These are phyloP conservation scores for Dittrichia graveolens DNA, from an alignment of 129 eudicot genomes.

Conservation along the genomic window DNA sequence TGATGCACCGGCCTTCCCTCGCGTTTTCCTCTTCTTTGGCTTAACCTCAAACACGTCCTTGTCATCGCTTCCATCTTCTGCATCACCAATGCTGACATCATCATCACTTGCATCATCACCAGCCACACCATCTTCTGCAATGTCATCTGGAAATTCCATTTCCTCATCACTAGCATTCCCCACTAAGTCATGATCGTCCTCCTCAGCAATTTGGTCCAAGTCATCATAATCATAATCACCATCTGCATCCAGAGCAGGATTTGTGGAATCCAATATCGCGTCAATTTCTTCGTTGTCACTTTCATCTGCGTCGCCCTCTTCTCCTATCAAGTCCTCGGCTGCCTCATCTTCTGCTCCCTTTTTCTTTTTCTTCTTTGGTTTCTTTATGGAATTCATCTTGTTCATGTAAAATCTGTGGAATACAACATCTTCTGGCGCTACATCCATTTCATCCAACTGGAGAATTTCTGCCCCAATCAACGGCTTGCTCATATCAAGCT, in stretches of 20 bases:
- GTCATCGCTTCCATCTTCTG: constrained; percentile 63
- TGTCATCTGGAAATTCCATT: constrained; percentile 53
- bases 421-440: constrained; percentile 88
- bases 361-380: constrained; percentile 90
- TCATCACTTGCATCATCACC: constrained; percentile 38
- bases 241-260: constrained; percentile 48
- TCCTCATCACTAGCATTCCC: constrained; percentile 74
- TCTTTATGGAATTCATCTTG: constrained; percentile 71
- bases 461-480: constrained; percentile 84
- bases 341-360: constrained; percentile 60
- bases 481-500: constrained; percentile 85
- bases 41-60: constrained; percentile 38
- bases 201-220: constrained; percentile 60
- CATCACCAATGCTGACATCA: constrained; percentile 56
- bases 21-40: constrained; percentile 51
- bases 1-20: constrained; percentile 55
- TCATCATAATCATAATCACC: constrained; percentile 86
- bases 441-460: constrained; percentile 81
- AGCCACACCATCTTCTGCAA: constrained; percentile 35
- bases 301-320: constrained; percentile 53
- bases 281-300: constrained; percentile 95
- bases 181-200: constrained; percentile 79
- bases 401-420: constrained; percentile 93
- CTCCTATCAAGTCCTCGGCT: constrained; percentile 71
- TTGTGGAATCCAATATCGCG: constrained; percentile 55